Evolutionary conservation across 257 asterid genomes (phyloP), one percentile per base, ranked within the genome.

Genomic region (Mentha longifolia): DNA sequence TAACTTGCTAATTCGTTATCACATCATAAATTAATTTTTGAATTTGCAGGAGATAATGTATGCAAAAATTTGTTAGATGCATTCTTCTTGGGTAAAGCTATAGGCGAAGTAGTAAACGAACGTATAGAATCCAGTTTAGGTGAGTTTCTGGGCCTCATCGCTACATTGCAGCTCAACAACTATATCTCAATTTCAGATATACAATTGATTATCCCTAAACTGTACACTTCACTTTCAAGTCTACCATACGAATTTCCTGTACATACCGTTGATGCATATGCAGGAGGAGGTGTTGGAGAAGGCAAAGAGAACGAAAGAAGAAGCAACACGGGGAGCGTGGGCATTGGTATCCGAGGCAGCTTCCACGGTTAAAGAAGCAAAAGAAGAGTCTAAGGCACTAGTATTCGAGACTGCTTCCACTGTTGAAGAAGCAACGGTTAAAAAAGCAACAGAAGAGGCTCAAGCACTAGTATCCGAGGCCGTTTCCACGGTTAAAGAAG

Each of bases 41-140:
- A 41, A 41, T 43, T 22, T 43, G 80, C 84, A 87, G 93, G 89
- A 70, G 95, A 84, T 54, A 82, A 83, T 72, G 95, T 77, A 65
- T 81, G 91, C 77, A 85, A 78, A 76, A 85, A 3, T 50, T 12
- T 85, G 66, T 73, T 90, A 41, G 97, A 92, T 64, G 97, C 95
- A 7, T 92, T 92, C 74, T 90, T 92, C 89, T 76, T 92, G 77
- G 98, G 97, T 70, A 90, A 83, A 78, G 98, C 96, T 76, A 78
- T 92, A 54, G 97, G 86, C 0, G 98, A 92, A 78, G 83, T 89
- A 41, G 74, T 90, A 39, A 82, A 64, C 35, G 96, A 87, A 84
- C 95, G 90, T 6, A n/a, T 85, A 31, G 92, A 83, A 69, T 88
- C 97, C 7, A 68, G 83, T 10, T 89, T 87, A 30, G 97, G 97